Evolutionary conservation across 2,329 filamentous ascomycete species (phyloP).

Genomic region (Cladorrhinum sp.): DNA sequence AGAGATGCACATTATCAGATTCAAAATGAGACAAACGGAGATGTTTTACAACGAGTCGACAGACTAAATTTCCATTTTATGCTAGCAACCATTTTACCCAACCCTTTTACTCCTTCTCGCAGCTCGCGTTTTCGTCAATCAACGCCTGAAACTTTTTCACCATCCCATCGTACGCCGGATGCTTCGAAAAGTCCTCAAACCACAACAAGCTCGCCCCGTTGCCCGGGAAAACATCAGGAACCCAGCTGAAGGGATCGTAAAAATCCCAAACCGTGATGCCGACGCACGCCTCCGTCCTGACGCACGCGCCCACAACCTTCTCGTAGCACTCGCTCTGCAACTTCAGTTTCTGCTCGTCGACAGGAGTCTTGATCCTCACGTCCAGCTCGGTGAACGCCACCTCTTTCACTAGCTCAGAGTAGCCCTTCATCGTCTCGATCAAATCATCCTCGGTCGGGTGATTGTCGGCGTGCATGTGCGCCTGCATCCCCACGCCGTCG

Average conservation of each 20-base stretch:
- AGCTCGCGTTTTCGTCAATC: constrained; percentile 1
- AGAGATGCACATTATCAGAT: too few relatives aligned
- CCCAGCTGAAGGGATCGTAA: constrained; percentile 40
- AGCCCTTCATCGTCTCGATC: constrained; percentile 45
- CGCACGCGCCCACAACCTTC: constrained; percentile 32
- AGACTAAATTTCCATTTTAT: too few relatives aligned
- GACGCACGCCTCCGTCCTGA: constrained; percentile 35
- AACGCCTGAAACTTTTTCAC: constrained; percentile 35
- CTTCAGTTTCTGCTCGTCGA: constrained; percentile 37
- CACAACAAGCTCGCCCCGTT: constrained; percentile 35
- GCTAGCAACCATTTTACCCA: not conserved
- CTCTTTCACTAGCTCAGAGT: constrained; percentile 46
- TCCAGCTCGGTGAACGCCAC: constrained; percentile 61
- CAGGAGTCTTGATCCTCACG: constrained; percentile 44
- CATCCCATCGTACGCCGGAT: constrained; percentile 35
- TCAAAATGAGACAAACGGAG: too few relatives aligned
- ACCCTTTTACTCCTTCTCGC: constrained; percentile 2
- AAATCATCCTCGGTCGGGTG: constrained; percentile 45
- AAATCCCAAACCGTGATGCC: constrained; percentile 44
- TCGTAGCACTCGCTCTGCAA: constrained; percentile 48
- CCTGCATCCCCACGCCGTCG: constrained; percentile 61
- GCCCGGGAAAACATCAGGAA: constrained; percentile 35
- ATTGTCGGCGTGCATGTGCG: constrained; percentile 54
- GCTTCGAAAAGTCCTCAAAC: constrained; percentile 35
- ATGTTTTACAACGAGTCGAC: too few relatives aligned